Conservation (phyloP, 257 asterid species). For the Voacanga thouarsii region DNA sequence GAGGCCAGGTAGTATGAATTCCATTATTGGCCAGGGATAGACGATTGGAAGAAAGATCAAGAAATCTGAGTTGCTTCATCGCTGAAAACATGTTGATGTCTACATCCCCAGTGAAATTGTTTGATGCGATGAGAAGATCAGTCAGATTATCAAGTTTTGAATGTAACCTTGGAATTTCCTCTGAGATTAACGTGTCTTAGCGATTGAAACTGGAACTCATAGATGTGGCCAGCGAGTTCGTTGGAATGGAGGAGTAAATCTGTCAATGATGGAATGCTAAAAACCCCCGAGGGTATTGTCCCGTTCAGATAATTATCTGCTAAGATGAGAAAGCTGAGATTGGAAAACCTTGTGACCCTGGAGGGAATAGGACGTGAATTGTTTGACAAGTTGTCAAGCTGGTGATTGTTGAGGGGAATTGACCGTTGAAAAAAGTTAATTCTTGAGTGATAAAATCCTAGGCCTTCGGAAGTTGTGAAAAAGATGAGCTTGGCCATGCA, state of each 20-base stretch:
- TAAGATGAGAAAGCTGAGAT: background rate
- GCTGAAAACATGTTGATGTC: conserved; percentile 18
- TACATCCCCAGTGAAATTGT: conserved; percentile 20
- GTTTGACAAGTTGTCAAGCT: background rate
- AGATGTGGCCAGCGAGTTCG: too few species aligned
- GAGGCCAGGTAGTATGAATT: conserved; percentile 6
- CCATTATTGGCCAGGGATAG: conserved; percentile 8
- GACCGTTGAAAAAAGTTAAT: background rate
- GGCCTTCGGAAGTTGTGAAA: too few species aligned
- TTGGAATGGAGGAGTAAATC: too few species aligned
- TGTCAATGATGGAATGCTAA: too few species aligned
- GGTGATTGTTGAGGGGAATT: too few species aligned
- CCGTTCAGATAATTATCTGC: conserved; percentile 3
- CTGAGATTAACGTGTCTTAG: background rate
- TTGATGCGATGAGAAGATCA: conserved; percentile 12
- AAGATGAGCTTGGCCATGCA: too few species aligned
- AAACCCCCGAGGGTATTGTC: conserved; percentile 7
- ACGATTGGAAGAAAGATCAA: conserved; percentile 17
- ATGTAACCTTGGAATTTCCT: conserved; percentile 18
- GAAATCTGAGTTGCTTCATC: background rate
- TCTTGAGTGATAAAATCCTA: background rate
- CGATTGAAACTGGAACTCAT: too few species aligned
- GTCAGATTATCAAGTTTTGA: conserved; percentile 14
- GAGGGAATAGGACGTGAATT: background rate
- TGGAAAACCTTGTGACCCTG: background rate